Base-by-base conservation (phyloP, 2,329 filamentous ascomycete genomes). In the Curvularia eragrostidis region DNA sequence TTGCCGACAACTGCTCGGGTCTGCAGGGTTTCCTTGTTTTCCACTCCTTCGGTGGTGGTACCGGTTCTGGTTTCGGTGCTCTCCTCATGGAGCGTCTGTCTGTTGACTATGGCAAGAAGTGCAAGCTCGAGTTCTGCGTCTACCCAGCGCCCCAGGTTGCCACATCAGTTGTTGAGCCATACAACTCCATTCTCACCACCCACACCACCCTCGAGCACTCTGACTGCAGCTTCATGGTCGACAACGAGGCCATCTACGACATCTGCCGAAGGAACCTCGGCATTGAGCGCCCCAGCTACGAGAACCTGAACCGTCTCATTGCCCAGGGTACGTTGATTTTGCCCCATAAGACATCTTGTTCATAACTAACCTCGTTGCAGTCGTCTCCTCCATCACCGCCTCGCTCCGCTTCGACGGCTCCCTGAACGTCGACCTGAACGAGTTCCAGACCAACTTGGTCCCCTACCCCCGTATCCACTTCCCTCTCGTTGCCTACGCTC, bases 391-490 rank as follows among this genome's bases (percentile, higher is more conserved):
- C 73, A 98, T 98, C 82, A 99, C 94, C 69, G 93, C 94, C 67
- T 98, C 94, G 68, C 93, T 99, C 76, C 93, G 94, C 78, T 99
- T 98, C 82, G 94, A 98, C 77, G 94, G 94, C 69, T 97, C 95
- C 70, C 91, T 99, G 73, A 99, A 99, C 83, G 95, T 99, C 83
- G 94, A 99, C 81, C 84, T 99, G 70, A 97, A 97, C 86, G 94
- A 99, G 85, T 99, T 99, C 91, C 94, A 99, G 88, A 99, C 94
- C 83, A 99, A 99, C 87, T 83, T 99, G 82, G 94, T 99, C 64
- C 94, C 94, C 62, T 99, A 98, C 84, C 94, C 94, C 67, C 93
- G 94, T 83, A 99, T 99, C 76, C 94, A 99, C 85, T 99, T 97
- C 90, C 94, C 94, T 78, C 90, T 99, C 73, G 93, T 98, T 75